Conservation (phyloP, 2,329 filamentous ascomycete species). For the Calonectria henricotiae region DNA sequence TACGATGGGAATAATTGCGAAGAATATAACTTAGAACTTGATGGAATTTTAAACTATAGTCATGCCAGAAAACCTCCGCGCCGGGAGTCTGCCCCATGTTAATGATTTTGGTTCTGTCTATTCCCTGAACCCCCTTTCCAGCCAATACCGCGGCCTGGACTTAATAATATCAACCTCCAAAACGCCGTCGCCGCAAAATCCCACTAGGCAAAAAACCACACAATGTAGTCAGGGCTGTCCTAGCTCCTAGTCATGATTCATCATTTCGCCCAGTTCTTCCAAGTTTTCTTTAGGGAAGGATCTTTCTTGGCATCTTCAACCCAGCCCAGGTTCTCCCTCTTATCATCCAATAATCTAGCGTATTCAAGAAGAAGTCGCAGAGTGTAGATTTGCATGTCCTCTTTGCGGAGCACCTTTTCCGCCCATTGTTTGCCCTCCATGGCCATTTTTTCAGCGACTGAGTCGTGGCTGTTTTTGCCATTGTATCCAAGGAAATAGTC, state of each 20-base stretch:
- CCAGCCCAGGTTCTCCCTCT: conserved; percentile 70
- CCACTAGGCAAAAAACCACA: conserved; percentile 34
- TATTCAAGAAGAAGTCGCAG: conserved; percentile 77
- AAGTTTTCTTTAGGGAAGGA: conserved; percentile 55
- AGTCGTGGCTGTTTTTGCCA: conserved; percentile 67
- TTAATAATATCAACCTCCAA: conserved; percentile 27
- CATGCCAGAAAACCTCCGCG: conserved; percentile 28
- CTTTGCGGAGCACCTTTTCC: conserved; percentile 76
- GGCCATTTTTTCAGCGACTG: conserved; percentile 76
- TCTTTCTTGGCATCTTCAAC: conserved; percentile 65
- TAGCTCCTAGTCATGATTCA: conserved; percentile 10
- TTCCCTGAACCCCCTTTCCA: conserved; percentile 23
- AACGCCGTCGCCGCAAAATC: conserved; percentile 41
- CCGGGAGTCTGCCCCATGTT: conserved; percentile 18
- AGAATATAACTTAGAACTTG: neutral
- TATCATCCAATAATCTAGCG: conserved; percentile 69
- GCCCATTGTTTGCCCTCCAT: conserved; percentile 79
- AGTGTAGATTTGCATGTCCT: conserved; percentile 83
- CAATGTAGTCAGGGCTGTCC: conserved; percentile 5
- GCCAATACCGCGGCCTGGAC: conserved; percentile 16
- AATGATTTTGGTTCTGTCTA: conserved; percentile 36
- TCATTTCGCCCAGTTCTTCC: conserved; percentile 52
- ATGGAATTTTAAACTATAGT: neutral
- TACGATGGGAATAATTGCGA: neutral
- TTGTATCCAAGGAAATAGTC: conserved; percentile 80